A percentile compares a stretch with the other conserved stretches of the same genome.
Conservation (phyloP, 2,329 filamentous ascomycete genomes). For the Fusarium sp. region DNA sequence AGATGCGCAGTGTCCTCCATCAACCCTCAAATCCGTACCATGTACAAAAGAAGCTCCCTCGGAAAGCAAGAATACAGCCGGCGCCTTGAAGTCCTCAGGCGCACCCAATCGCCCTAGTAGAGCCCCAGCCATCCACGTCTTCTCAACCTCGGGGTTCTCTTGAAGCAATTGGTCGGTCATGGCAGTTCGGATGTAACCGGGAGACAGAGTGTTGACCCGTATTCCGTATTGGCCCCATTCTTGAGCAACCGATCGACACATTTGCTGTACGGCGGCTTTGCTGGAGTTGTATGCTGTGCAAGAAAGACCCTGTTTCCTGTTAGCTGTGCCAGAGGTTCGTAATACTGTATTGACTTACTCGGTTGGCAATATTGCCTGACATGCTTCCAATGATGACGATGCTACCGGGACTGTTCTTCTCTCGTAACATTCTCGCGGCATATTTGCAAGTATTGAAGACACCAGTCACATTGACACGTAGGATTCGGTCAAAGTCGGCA, state of each 20-base stretch:
- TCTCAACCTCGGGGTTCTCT: constrained; percentile 62
- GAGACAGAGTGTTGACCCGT: constrained; percentile 74
- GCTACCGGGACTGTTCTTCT: constrained; percentile 57
- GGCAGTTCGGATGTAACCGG: constrained; percentile 65
- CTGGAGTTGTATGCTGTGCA: constrained; percentile 73
- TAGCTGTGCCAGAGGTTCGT: neutral
- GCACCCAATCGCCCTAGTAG: constrained; percentile 65
- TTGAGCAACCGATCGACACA: constrained; percentile 69
- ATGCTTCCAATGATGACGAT: constrained; percentile 65
- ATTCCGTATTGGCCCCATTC: constrained; percentile 74
- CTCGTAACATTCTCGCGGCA: constrained; percentile 69
- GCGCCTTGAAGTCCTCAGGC: constrained; percentile 69
- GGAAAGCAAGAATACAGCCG: constrained; percentile 67
- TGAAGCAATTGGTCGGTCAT: constrained; percentile 60
- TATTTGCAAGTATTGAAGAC: constrained; percentile 77
- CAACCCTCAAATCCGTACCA: constrained; percentile 66
- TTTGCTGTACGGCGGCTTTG: constrained; percentile 71
- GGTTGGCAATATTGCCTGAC: constrained; percentile 62
- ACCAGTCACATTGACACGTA: constrained; percentile 78
- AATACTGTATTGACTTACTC: constrained; percentile 53
- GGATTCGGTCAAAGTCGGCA: constrained; percentile 74
- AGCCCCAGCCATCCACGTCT: constrained; percentile 65
- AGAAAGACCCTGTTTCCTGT: constrained; percentile 63
- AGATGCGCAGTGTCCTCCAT: constrained; percentile 66
- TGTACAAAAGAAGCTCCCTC: constrained; percentile 70